Base-by-base conservation (phyloP, 305 asterid species). In the Fraxinus floribunda region DNA sequence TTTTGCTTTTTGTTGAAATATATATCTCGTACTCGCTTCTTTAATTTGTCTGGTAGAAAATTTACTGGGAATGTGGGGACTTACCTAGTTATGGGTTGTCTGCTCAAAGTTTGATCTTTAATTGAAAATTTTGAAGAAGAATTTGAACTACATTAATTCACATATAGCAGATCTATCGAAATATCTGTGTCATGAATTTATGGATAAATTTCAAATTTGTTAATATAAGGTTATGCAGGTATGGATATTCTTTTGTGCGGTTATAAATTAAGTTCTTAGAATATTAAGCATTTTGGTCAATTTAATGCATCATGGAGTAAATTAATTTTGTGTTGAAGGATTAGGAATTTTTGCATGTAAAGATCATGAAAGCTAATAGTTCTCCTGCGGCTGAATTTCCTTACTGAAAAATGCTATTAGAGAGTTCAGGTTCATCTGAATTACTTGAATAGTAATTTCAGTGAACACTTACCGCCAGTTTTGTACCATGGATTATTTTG, bases 241-340 rank as follows among this genome's bases (percentile, higher is more conserved):
- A 16, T 55, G 8, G 8, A 18, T 18, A 18, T 18, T 7, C 68
- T 57, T 57, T 57, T 57, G 29, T 32, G 32, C 39, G 20, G 75
- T 26, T 60, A 44, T 20, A 41, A 30, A 39, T 83, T 83, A 11
- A 68, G 68, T 57, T 20, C 60, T 60, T 46, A 32, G 80, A 80
- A 10, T 49, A 38, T 52, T 68, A 77, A 34, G 10, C 49, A 49
- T 77, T 70, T 77, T 10, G 2, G 29, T 66, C 36, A 11, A 29
- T 66, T 26, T 66, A 66, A 26, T 26, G 34, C 38, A 66, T 66
- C 68, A 6, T 18, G 29, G 68, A 55, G 22, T 20, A 18, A 20
- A 57, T 57, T 7, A 20, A 57, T 18, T n/a, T 5, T 57, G 68
- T 57, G 68, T 57, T 57, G 68, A 57, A 57, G 68, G 38, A 68